Conservation (phyloP, 2,329 filamentous ascomycete species). For the Paecilomyces variotii region DNA sequence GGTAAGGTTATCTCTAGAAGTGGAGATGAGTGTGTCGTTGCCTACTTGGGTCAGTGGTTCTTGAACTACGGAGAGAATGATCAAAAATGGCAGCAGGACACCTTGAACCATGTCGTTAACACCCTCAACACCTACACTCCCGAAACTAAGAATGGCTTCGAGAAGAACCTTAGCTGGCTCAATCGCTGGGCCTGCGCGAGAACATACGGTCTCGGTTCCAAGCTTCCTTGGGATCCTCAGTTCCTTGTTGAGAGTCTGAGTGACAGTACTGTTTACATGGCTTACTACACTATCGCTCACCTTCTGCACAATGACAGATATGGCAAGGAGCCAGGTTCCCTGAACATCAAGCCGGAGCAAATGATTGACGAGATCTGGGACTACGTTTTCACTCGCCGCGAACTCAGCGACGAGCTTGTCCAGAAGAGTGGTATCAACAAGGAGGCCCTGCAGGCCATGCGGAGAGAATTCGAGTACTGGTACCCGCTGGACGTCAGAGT, state of each 20-base stretch:
- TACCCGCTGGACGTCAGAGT: constrained; percentile 86
- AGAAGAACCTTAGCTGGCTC: constrained; percentile 83
- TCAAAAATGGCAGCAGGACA: constrained; percentile 67
- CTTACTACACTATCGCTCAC: constrained; percentile 54
- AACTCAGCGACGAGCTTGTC: constrained; percentile 58
- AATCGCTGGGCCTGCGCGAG: constrained; percentile 93
- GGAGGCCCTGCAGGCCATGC: constrained; percentile 68
- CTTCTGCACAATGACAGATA: constrained; percentile 77
- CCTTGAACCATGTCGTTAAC: constrained; percentile 63
- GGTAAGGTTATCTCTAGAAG: constrained; percentile 81
- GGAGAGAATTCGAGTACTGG: constrained; percentile 92
- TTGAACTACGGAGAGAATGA: constrained; percentile 88
- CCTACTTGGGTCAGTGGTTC: constrained; percentile 95
- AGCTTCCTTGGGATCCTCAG: constrained; percentile 84
- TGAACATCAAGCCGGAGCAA: constrained; percentile 68
- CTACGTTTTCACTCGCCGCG: constrained; percentile 76
- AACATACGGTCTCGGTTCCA: constrained; percentile 85
- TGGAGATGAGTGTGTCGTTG: constrained; percentile 86
- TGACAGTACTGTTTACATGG: constrained; percentile 81
- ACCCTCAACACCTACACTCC: constrained; percentile 70
- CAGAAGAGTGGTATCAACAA: constrained; percentile 62
- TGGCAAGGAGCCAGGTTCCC: constrained; percentile 61
- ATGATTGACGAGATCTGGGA: constrained; percentile 97
- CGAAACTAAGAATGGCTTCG: constrained; percentile 72
- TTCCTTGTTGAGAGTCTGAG: constrained; percentile 89